Base-by-base conservation (phyloP, 805 yeast species). In the Myxozyma geophila region DNA sequence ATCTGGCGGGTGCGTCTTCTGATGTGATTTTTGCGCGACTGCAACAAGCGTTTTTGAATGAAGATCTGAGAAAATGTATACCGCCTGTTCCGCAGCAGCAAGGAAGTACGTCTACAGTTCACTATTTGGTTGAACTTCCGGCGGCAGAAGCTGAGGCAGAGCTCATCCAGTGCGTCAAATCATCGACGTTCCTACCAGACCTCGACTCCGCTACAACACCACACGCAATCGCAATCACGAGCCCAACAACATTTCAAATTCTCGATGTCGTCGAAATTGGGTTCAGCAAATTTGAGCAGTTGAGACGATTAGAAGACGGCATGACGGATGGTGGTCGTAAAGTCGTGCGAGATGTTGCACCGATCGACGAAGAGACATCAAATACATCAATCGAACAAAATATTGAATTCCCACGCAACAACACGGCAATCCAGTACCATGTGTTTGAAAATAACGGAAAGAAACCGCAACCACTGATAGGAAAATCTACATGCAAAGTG, bases 181-280 rank as follows among this genome's bases (percentile, higher is more conserved):
- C 33, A 13, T 60, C 64, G 49, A 55, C 55, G 23, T 37, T 60
- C 37, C 40, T 60, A 9, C 64, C 64, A 17, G 60, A 56, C 33
- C 23, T 39, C 13, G 10, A 37, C 17, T 15, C 52, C 12, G 15
- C 46, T 10, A 21, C 44, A 1, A 37, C 19, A n/a, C 7, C 57
- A 7, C 28, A 36, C 12, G 40, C 64, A n/a, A 44, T 53, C 9
- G 39, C 55, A 12, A 36, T 55, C 10, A 10, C 58, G 7, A 63
- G 60, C 7, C 68, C 67, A 13, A 23, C 49, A 33, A 57, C 62
- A 21, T 62, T 65, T 44, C 68, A 65, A 46, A 59, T 65, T 23
- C 54, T 59, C 21, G 64, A 65, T 7, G 62, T 65, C 33, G 37
- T 41, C 10, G 68, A 65, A 39, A 59, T 65, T 28, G 68, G 68